Conservation (phyloP, 1,284 basidiomycete genomes). For the Pulchroboletus neoregius region DNA sequence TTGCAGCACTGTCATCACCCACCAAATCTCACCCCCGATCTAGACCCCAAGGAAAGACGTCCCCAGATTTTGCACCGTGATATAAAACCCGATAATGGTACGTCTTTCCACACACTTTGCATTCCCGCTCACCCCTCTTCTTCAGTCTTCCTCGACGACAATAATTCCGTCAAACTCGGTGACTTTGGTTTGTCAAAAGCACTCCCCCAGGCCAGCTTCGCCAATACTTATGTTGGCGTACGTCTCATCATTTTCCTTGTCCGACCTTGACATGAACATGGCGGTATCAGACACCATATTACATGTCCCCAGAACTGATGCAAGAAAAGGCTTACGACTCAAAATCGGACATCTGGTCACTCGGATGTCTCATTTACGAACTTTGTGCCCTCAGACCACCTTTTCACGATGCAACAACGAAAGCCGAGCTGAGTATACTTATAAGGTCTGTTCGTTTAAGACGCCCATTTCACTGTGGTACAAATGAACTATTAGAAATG, state of each 20-base stretch:
- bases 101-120: slow-evolving; percentile 23
- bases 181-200: slow-evolving; percentile 97
- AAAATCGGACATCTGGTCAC: slow-evolving; percentile 97
- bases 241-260: slow-evolving; percentile 29
- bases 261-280: not conserved
- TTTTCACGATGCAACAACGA: slow-evolving; percentile 87
- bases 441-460: slow-evolving; percentile 53
- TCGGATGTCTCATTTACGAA: slow-evolving; percentile 95
- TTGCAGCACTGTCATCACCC: slow-evolving; percentile 90
- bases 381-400: slow-evolving; percentile 89
- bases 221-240: slow-evolving; percentile 95
- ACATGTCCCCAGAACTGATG: slow-evolving; percentile 98
- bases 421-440: slow-evolving; percentile 76
- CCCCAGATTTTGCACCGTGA: slow-evolving; percentile 91
- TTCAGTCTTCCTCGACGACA: slow-evolving; percentile 79
- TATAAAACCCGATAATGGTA: slow-evolving; percentile 95
- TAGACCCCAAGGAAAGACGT: slow-evolving; percentile 47
- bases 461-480: not conserved
- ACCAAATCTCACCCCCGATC: slow-evolving; percentile 45
- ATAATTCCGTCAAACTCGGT: slow-evolving; percentile 83
- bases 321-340: slow-evolving; percentile 95
- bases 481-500: slow-evolving; percentile 49
- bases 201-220: slow-evolving; percentile 81
- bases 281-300: slow-evolving; percentile 80
- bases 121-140: not conserved